Conservation (phyloP, 176 grass and related monocot species). For the Triticum dicoccoides region DNA sequence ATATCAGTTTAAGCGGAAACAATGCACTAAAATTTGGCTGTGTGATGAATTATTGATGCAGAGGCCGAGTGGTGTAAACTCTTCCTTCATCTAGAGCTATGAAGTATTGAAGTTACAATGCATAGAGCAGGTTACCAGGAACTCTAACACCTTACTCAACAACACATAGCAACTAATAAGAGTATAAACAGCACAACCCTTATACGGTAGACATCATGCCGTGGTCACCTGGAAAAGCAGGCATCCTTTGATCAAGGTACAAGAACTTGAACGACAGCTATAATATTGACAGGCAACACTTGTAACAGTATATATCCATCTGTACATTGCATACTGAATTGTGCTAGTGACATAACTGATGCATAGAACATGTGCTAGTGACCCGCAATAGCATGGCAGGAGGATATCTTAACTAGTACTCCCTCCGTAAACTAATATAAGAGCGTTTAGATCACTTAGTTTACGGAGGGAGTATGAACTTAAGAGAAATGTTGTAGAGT, state of each 20-base stretch:
- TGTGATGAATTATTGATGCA: neutral
- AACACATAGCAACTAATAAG: neutral
- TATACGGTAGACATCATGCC: neutral
- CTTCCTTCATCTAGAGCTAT: neutral
- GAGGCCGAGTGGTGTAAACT: neutral
- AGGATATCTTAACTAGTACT: neutral
- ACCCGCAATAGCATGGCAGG: neutral
- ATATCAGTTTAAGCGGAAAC: neutral
- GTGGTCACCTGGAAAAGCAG: neutral
- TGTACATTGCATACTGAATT: neutral
- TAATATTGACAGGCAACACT: neutral
- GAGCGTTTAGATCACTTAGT: too few relatives aligned
- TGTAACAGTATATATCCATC: neutral
- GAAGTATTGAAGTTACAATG: neutral
- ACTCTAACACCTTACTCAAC: neutral
- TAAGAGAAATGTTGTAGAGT: neutral
- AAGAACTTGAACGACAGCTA: neutral
- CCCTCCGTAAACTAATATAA: too few relatives aligned
- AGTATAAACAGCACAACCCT: neutral
- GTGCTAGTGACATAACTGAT: neutral
- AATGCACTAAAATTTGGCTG: neutral
- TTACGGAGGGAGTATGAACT: neutral
- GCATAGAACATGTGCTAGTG: too few relatives aligned
- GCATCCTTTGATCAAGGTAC: neutral
- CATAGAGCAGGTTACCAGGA: neutral